Conservation (phyloP, 371 early-diverging fungal genomes). For the Mucor lusitanicus region DNA sequence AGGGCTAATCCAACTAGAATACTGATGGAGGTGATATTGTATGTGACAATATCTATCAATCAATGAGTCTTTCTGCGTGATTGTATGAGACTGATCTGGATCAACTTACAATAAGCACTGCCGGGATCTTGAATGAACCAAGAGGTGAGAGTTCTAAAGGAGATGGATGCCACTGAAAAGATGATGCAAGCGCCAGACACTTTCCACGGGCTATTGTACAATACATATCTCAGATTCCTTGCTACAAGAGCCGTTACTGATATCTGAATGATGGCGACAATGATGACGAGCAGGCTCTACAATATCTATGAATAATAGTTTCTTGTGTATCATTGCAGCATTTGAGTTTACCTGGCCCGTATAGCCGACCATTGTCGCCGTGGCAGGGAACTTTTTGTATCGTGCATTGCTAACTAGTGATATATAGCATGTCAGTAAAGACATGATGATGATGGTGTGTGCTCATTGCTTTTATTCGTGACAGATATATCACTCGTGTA, state of each 20-base stretch:
- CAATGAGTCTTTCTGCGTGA: not conserved
- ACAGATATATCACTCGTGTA: too few species aligned
- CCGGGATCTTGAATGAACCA: not conserved
- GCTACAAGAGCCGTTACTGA: not conserved
- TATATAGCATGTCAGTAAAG: too few species aligned
- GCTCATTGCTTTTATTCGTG: too few species aligned
- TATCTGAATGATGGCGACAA: slow-evolving; percentile 2
- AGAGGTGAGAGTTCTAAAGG: slow-evolving; percentile 2
- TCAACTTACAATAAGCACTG: slow-evolving; percentile 1
- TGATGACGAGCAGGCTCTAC: slow-evolving; percentile 8
- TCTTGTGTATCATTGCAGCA: not conserved
- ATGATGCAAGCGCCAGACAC: not conserved
- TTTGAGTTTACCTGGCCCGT: slow-evolving; percentile 5
- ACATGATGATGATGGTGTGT: too few species aligned
- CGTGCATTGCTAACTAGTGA: slow-evolving; percentile 4
- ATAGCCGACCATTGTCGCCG: not conserved
- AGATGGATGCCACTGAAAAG: slow-evolving; percentile 1
- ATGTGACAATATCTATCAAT: not conserved
- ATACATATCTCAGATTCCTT: not conserved
- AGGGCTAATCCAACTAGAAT: not conserved
- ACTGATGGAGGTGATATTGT: slow-evolving; percentile 3
- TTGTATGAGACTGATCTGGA: too few species aligned
- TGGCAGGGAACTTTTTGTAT: slow-evolving; percentile 4
- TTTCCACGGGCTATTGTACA: slow-evolving; percentile 3
- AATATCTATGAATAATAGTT: not conserved